Evolutionary conservation across 116 monocot species (phyloP).

Genomic region (Iris pallida): DNA sequence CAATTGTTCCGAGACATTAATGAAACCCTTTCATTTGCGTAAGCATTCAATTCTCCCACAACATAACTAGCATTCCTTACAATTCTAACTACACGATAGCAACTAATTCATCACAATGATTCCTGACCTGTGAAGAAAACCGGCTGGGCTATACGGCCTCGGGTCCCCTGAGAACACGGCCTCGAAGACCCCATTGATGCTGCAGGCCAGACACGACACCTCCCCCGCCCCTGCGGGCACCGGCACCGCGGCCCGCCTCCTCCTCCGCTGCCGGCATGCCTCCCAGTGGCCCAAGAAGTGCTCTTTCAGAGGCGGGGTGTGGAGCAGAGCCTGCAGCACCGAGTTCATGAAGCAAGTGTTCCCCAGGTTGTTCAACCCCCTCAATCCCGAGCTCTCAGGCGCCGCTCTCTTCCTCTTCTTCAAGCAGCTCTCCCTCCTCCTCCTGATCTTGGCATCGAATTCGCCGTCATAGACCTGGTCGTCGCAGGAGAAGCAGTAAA

Average conservation of each 20-base stretch:
- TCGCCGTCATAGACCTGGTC: slow-evolving; percentile 79
- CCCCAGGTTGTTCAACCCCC: slow-evolving; percentile 64
- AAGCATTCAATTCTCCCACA: no score
- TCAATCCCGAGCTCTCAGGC: slow-evolving; percentile 37
- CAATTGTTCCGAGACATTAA: no score
- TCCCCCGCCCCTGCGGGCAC: slow-evolving; percentile 16
- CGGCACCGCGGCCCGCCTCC: slow-evolving; percentile 19
- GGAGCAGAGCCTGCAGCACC: slow-evolving; percentile 56
- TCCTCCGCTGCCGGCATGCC: slow-evolving; percentile 37
- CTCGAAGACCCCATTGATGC: slow-evolving; percentile 40
- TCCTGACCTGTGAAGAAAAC: slow-evolving; percentile 65
- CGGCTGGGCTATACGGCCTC: slow-evolving; percentile 60
- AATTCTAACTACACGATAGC: not conserved
- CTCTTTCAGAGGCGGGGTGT: slow-evolving; percentile 42
- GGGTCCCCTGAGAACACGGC: slow-evolving; percentile 58
- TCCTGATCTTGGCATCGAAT: slow-evolving; percentile 36
- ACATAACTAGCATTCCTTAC: no score
- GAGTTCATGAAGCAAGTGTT: slow-evolving; percentile 76
- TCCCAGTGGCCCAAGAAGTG: slow-evolving; percentile 45
- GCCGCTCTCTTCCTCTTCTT: not conserved
- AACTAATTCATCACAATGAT: slow-evolving; percentile 6
- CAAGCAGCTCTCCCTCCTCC: slow-evolving; percentile 12
- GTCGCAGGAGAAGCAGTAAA: slow-evolving; percentile 58
- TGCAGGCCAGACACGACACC: slow-evolving; percentile 42
- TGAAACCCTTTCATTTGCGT: no score